Evolutionary conservation across 1,284 basidiomycete species (phyloP), one percentile per base, ranked within the genome.

Genomic region (Calocybe gambosa): DNA sequence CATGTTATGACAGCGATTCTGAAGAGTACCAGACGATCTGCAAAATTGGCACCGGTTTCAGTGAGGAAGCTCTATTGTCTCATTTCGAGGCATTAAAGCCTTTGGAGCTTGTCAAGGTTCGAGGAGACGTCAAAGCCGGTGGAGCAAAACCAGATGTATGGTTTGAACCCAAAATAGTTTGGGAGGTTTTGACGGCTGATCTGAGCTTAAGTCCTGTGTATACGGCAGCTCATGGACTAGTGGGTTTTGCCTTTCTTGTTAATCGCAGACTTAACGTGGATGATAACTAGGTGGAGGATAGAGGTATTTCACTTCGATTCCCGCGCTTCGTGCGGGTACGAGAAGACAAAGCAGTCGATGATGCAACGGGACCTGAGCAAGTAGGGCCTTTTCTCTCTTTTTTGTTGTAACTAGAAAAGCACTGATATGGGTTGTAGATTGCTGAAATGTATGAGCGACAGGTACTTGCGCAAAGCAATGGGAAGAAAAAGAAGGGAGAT

Each of bases 21-120:
- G 93, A 96, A 64, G 86, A 89, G 61, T 96, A 80, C 63, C 94
- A 97, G 62, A 94, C 93, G 2, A 93, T 96, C 46, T 99, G 96
- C 78, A 99, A 99, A 69, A 96, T 99, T 55, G 96, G 96, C 2
- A 99, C 96, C 0, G 96, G 96, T 0, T 99, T 99, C 70, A 89
- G 87, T 43, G 96, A 99, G 58, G 93, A 97, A 63, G 74, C 80
- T 49, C 70, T 99, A 29, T 82, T 89, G 57, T 65, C 76, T n/a
- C 91, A 95, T 59, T 88, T 89, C 63, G 78, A 85, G n/a, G 73
- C 77, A 19, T 77, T 99, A 28, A 84, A 90, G 56, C 81, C 85
- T 3, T 73, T 94, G 29, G 91, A 95, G 64, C 63, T 76, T 33
- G 67, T 67, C 13, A 85, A 82, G 46, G 71, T 78, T 50, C 73